phyloP scores from a whole-genome alignment of 2,329 filamentous ascomycete genomes.

The Phoma sp. region DNA sequence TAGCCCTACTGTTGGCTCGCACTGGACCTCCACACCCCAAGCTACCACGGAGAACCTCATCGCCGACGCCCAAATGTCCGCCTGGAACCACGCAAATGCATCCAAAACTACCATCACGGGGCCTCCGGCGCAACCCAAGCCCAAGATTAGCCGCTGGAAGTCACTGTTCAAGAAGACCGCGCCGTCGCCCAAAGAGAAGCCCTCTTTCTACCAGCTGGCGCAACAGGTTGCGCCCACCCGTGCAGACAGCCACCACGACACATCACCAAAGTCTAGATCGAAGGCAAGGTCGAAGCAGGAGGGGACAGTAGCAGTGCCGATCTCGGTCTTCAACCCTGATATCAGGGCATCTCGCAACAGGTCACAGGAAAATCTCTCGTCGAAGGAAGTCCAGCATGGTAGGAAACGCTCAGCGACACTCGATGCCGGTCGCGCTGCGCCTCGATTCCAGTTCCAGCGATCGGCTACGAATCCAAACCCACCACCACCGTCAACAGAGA shows the following conservation, averaged over 20 bases:
- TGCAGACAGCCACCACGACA: slow-evolving; percentile 44
- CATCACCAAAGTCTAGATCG: slow-evolving; percentile 13
- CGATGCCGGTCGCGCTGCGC: slow-evolving; percentile 3
- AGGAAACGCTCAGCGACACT: slow-evolving; percentile 21
- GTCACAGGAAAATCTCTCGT: slow-evolving; percentile 25
- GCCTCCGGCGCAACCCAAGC: slow-evolving; percentile 32
- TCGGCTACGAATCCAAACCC: slow-evolving; percentile 28
- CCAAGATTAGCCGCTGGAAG: slow-evolving; percentile 49
- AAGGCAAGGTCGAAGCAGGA: slow-evolving; percentile 16
- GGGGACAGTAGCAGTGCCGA: slow-evolving; percentile 32
- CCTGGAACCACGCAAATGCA: slow-evolving; percentile 4
- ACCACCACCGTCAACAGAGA: background rate
- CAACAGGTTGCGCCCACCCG: slow-evolving; percentile 31
- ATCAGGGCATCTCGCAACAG: slow-evolving; percentile 40
- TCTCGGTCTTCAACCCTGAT: slow-evolving; percentile 37
- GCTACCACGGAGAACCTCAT: slow-evolving; percentile 18
- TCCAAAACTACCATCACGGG: slow-evolving; percentile 16
- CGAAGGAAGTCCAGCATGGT: slow-evolving; percentile 24
- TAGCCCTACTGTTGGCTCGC: slow-evolving; percentile 43
- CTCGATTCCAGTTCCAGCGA: slow-evolving; percentile 18
- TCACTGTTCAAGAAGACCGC: slow-evolving; percentile 46
- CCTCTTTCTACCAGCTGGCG: slow-evolving; percentile 46
- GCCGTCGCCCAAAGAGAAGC: slow-evolving; percentile 31
- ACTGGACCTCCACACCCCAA: slow-evolving; percentile 37
- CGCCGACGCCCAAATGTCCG: slow-evolving; percentile 19